Conservation (phyloP, 345 rosid species). For the Ceriops decandra region DNA sequence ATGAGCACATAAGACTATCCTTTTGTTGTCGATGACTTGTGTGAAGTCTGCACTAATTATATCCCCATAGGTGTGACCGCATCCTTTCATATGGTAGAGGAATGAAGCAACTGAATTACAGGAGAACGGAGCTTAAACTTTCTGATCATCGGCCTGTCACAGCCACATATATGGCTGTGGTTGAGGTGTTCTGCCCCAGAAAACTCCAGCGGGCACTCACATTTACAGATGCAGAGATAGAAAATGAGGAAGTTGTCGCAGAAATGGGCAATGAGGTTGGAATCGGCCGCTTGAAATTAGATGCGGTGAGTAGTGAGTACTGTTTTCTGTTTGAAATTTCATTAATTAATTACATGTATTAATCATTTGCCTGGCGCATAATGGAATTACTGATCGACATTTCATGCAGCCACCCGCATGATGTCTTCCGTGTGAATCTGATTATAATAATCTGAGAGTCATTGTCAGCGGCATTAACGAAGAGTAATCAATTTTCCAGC, state of each 20-base stretch:
- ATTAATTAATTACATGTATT: too few relatives aligned
- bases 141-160: constrained; percentile 98
- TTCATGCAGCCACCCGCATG: too few relatives aligned
- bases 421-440: too few relatives aligned
- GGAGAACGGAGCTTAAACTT: constrained; percentile 61
- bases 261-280: constrained; percentile 32
- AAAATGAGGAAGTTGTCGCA: constrained; percentile 37
- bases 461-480: background rate
- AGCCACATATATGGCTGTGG: constrained; percentile 76
- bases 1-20: background rate
- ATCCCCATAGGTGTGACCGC: constrained; percentile 74
- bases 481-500: background rate
- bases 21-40: constrained; percentile 10
- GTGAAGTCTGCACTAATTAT: background rate
- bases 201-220: constrained; percentile 88
- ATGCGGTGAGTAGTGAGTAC: constrained; percentile 30
- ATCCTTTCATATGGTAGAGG: constrained; percentile 78
- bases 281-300: constrained; percentile 28
- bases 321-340: background rate
- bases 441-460: too few relatives aligned
- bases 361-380: too few relatives aligned
- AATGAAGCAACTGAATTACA: constrained; percentile 63
- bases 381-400: too few relatives aligned
- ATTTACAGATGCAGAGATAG: constrained; percentile 81
- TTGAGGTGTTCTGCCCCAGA: constrained; percentile 68